A percentile compares a stretch with the other conserved stretches of the same genome.
Evolutionary conservation across 1,284 basidiomycete genomes (phyloP).

Genomic region (Malassezia pachydermatis): DNA sequence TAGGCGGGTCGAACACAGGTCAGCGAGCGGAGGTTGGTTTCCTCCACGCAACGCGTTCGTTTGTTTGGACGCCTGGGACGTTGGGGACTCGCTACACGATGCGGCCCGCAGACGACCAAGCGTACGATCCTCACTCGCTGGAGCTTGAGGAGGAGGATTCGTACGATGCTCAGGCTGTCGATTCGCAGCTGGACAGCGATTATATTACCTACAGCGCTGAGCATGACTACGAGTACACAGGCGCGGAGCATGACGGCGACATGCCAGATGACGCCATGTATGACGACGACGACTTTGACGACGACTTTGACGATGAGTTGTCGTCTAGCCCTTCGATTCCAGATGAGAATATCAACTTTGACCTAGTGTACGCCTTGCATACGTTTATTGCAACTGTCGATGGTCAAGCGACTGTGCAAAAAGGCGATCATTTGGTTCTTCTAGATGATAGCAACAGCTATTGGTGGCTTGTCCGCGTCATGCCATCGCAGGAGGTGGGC

Average conservation of each 20-base stretch:
- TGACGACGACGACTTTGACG: conserved; percentile 37
- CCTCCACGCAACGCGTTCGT: too few species aligned
- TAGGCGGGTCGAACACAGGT: too few species aligned
- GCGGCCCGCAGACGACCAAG: not conserved
- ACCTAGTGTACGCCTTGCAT: conserved; percentile 47
- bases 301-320: conserved; percentile 41
- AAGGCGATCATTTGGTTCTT: conserved; percentile 46
- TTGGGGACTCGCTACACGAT: too few species aligned
- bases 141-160: not conserved
- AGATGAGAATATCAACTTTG: conserved; percentile 48
- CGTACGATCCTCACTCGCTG: not conserved
- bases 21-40: too few species aligned
- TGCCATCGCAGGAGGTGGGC: conserved; percentile 72
- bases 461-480: conserved; percentile 48
- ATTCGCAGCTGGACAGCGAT: not conserved
- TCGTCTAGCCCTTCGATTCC: conserved; percentile 47
- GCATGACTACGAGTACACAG: conserved; percentile 14
- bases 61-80: too few species aligned
- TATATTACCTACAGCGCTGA: not conserved
- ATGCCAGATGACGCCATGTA: conserved; percentile 21
- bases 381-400: conserved; percentile 47
- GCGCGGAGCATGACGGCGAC: conserved; percentile 18
- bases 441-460: conserved; percentile 48
- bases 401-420: conserved; percentile 47
- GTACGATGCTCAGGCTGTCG: not conserved